Percentiles rank a stretch among this genome's conserved stretches.
phyloP scores from a whole-genome alignment of 2,329 filamentous ascomycete genomes.

The Nemania sp. region DNA sequence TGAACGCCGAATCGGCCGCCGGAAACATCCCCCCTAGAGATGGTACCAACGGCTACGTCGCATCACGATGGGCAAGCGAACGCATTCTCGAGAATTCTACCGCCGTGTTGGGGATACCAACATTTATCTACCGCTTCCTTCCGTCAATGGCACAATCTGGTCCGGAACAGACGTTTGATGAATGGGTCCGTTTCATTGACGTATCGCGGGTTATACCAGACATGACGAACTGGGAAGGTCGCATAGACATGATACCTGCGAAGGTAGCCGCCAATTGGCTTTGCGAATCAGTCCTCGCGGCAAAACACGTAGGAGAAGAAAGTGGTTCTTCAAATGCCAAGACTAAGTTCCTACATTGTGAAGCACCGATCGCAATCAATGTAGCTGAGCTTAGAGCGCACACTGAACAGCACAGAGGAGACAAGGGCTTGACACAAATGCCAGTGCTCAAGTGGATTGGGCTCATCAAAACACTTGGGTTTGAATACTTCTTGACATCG shows the following conservation, averaged over 20 bases:
- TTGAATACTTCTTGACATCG: constrained; percentile 26
- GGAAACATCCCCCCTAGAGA: constrained; percentile 11
- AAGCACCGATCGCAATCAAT: not conserved
- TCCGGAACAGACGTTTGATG: not conserved
- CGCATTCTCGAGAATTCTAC: constrained; percentile 27
- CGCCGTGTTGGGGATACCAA: not conserved
- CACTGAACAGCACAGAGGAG: not conserved
- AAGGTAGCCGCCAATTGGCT: not conserved
- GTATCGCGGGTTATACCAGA: not conserved
- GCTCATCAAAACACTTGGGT: constrained; percentile 23
- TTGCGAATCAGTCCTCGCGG: not conserved
- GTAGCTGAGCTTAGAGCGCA: not conserved
- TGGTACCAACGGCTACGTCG: constrained; percentile 13
- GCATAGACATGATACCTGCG: constrained; percentile 18
- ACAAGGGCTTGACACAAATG: constrained; percentile 12
- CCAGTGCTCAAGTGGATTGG: constrained; percentile 27
- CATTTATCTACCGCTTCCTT: constrained; percentile 13
- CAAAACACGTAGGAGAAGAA: no score
- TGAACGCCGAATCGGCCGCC: constrained; percentile 27
- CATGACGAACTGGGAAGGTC: constrained; percentile 15
- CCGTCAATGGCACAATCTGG: not conserved
- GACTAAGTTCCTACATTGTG: not conserved
- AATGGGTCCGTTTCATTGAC: constrained; percentile 1
- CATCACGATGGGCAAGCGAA: constrained; percentile 33
- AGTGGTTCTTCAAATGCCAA: not conserved